phyloP scores from a whole-genome alignment of 2,329 filamentous ascomycete genomes.

The Sporothrix brunneoviolacea region DNA sequence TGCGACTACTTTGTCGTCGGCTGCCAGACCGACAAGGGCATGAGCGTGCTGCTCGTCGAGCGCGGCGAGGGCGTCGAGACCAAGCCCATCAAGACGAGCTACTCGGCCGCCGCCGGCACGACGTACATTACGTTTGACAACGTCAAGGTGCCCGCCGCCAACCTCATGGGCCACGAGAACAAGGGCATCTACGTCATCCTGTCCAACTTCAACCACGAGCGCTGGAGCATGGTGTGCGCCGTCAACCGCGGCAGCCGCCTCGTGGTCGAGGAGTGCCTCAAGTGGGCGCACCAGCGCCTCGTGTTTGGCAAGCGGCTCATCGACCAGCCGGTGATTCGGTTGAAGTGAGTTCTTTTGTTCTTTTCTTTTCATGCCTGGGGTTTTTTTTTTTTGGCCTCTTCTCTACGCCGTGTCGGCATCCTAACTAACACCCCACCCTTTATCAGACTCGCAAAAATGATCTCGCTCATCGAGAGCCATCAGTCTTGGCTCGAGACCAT shows the following conservation, averaged over 20 bases:
- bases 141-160: slow-evolving; percentile 73
- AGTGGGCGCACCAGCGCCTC: slow-evolving; percentile 81
- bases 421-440: too few species aligned
- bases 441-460: slow-evolving; percentile 91
- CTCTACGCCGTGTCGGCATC: too few species aligned
- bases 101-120: slow-evolving; percentile 72
- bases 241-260: slow-evolving; percentile 59
- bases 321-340: slow-evolving; percentile 74
- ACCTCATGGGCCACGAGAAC: slow-evolving; percentile 75
- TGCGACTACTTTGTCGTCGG: slow-evolving; percentile 78
- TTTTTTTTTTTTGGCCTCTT: neutral
- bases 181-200: slow-evolving; percentile 81
- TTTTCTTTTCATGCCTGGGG: neutral
- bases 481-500: slow-evolving; percentile 81
- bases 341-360: slow-evolving; percentile 51
- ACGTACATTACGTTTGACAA: slow-evolving; percentile 78
- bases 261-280: slow-evolving; percentile 75
- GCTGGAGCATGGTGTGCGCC: slow-evolving; percentile 66
- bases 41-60: slow-evolving; percentile 70
- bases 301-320: slow-evolving; percentile 79
- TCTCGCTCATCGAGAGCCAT: slow-evolving; percentile 71
- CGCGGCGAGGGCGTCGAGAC: slow-evolving; percentile 70
- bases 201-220: slow-evolving; percentile 84
- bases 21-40: slow-evolving; percentile 71
- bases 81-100: slow-evolving; percentile 71